A percentile compares a stretch with the other conserved stretches of the same genome.
Conservation (phyloP, 306 rosid genomes). For the Prunus padus region DNA sequence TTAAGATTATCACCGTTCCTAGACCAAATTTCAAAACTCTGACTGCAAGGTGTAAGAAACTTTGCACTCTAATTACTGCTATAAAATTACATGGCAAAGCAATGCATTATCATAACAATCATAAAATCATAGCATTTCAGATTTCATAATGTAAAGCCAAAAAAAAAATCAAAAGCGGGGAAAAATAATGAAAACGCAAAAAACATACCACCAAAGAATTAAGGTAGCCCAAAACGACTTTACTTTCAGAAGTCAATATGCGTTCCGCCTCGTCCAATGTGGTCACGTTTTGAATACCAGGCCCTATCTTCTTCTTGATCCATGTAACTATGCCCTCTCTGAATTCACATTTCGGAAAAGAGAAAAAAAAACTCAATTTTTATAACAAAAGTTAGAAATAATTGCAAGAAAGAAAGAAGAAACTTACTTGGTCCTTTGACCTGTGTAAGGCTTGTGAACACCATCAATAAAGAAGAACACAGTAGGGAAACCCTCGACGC, state of each 20-base stretch:
- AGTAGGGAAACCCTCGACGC: slow-evolving; percentile 87
- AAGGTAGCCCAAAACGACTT: slow-evolving; percentile 82
- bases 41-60: not conserved
- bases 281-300: slow-evolving; percentile 78
- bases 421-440: slow-evolving; percentile 76
- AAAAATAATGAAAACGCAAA: not conserved
- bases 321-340: slow-evolving; percentile 86
- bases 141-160: not conserved
- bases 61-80: not conserved
- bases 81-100: not conserved
- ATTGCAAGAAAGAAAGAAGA: not conserved
- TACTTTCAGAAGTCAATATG: slow-evolving; percentile 63
- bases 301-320: slow-evolving; percentile 97
- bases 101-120: not conserved
- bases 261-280: slow-evolving; percentile 73
- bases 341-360: not conserved
- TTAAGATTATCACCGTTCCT: not conserved
- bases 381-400: not conserved
- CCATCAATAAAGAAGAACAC: slow-evolving; percentile 74
- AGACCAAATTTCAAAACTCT: not conserved
- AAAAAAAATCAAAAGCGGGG: not conserved
- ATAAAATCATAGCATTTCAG: not conserved
- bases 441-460: slow-evolving; percentile 68
- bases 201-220: slow-evolving; percentile 83
- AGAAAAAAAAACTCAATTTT: not conserved